A percentile compares a stretch with the other conserved stretches of the same genome.
These are phyloP conservation scores for Gaertneriomyces sp. DNA, from an alignment of 192 early-diverging fungal species.

Conservation along the genomic window DNA sequence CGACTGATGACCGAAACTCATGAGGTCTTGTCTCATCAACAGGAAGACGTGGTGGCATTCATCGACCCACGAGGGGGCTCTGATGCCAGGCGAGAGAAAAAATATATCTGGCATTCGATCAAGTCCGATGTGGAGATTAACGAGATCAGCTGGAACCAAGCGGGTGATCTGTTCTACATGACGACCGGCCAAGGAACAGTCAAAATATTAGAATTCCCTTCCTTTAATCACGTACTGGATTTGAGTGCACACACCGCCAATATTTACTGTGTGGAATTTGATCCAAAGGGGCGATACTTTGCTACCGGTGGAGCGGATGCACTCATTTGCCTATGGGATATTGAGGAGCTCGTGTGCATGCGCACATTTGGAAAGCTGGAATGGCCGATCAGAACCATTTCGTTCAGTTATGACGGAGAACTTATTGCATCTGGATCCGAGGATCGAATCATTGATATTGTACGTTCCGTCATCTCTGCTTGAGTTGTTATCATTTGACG, in stretches of 20 bases:
- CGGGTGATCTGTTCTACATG: slow-evolving; percentile 68
- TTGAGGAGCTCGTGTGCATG: slow-evolving; percentile 59
- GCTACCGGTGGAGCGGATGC: slow-evolving; percentile 78
- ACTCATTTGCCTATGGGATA: slow-evolving; percentile 71
- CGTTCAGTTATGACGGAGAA: slow-evolving; percentile 76
- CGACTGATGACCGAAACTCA: background rate
- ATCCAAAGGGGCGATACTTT: slow-evolving; percentile 73
- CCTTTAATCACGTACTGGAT: slow-evolving; percentile 50
- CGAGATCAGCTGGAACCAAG: slow-evolving; percentile 77
- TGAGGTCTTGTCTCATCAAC: background rate
- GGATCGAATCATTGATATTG: slow-evolving; percentile 74
- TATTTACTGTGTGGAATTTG: slow-evolving; percentile 75
- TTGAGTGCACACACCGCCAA: slow-evolving; percentile 75
- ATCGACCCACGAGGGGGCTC: slow-evolving; percentile 62
- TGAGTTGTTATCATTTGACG: background rate
- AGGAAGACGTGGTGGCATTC: slow-evolving; percentile 73
- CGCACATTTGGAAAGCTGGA: slow-evolving; percentile 65
- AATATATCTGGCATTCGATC: slow-evolving; percentile 45
- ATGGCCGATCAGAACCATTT: slow-evolving; percentile 75
- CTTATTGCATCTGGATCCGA: slow-evolving; percentile 72
- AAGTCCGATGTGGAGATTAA: slow-evolving; percentile 66
- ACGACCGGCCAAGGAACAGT: slow-evolving; percentile 70
- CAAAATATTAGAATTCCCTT: slow-evolving; percentile 65
- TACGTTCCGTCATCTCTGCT: slow-evolving; percentile 35
- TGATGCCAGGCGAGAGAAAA: slow-evolving; percentile 33